Conservation (phyloP, 2,329 filamentous ascomycete species). For the Fusarium haematococcum region DNA sequence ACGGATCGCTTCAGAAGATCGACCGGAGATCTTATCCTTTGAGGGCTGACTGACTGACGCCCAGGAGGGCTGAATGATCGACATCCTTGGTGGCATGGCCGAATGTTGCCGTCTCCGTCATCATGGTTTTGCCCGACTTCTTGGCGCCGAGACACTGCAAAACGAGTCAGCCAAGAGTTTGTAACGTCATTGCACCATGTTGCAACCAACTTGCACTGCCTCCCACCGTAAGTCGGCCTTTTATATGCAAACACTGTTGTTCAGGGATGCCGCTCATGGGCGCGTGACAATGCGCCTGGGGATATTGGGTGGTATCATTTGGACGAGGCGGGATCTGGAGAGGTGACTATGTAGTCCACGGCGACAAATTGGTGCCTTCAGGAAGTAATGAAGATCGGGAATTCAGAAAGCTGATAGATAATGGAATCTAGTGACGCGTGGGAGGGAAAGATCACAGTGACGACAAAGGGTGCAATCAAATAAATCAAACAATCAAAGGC, state of each 20-base stretch:
- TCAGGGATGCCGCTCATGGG: neutral
- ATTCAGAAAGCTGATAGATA: accelerated
- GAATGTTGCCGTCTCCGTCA: neutral
- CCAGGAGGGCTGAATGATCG: neutral
- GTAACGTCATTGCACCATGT: neutral
- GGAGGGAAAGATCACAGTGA: neutral
- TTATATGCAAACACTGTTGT: neutral
- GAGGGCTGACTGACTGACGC: neutral
- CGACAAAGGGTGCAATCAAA: neutral
- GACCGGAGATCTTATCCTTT: neutral
- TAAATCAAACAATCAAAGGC: neutral
- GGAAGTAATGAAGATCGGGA: neutral
- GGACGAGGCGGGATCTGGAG: neutral
- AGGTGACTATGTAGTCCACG: neutral
- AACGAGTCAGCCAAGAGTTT: neutral
- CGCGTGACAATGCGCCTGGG: neutral
- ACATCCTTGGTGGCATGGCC: neutral
- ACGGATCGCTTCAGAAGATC: neutral
- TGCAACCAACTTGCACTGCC: neutral
- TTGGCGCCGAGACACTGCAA: neutral
- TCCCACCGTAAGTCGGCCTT: neutral
- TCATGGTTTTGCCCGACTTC: neutral
- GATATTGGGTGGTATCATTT: neutral
- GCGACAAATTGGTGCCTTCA: neutral
- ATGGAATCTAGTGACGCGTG: accelerated